A percentile compares a stretch with the other conserved stretches of the same genome.
Evolutionary conservation across 2,329 filamentous ascomycete species (phyloP).

Genomic region (Madurella mycetomatis): DNA sequence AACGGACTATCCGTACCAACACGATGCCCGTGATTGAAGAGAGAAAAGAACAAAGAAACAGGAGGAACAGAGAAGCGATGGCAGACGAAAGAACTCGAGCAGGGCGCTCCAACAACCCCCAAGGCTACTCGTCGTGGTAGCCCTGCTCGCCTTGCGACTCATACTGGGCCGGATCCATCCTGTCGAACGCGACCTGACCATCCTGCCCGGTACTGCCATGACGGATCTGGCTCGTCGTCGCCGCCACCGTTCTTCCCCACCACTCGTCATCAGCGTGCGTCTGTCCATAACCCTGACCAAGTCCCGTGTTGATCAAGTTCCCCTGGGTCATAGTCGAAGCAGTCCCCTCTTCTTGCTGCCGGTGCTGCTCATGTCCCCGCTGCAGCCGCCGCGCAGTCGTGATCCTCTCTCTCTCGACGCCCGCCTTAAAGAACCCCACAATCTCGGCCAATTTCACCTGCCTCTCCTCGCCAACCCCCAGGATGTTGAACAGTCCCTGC

Average conservation of each 20-base stretch:
- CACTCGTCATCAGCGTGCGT: not conserved
- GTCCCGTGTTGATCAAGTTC: no score
- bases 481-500: slow-evolving; percentile 46
- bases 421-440: slow-evolving; percentile 50
- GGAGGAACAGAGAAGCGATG: not conserved
- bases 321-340: not conserved
- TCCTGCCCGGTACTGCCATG: not conserved
- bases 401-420: slow-evolving; percentile 23
- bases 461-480: slow-evolving; percentile 41
- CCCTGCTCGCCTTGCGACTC: not conserved
- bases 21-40: not conserved
- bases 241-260: slow-evolving; percentile 1
- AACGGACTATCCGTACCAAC: no score
- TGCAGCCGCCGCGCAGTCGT: not conserved
- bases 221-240: not conserved
- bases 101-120: not conserved
- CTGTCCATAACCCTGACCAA: not conserved
- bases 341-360: not conserved
- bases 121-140: not conserved
- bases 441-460: slow-evolving; percentile 48
- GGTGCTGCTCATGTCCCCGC: not conserved
- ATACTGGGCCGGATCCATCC: slow-evolving; percentile 13
- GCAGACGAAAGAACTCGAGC: not conserved
- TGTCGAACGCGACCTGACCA: not conserved
- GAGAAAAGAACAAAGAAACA: not conserved